Evolutionary conservation across 1,139 yeast species (phyloP), one percentile per base, ranked within the genome.

Genomic region (Scheffersomyces segobiensis): DNA sequence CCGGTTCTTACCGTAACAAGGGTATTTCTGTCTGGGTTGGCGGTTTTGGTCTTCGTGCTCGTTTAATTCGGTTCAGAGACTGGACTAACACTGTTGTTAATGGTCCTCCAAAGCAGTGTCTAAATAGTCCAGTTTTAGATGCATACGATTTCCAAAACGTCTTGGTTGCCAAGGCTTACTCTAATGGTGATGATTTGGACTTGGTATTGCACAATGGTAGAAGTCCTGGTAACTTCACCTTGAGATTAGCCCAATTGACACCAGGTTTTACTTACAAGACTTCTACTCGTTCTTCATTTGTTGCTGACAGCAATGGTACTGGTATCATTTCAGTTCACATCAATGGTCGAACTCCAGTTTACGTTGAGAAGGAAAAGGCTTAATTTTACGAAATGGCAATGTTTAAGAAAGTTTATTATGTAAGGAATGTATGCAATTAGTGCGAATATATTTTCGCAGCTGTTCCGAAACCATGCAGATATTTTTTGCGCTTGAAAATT

Each of bases 241-340:
- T 54, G 22, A 54, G 49, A 46, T 21, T 54, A 12, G 26, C 56
- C 17, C 56, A 54, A 52, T 54, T 54, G 50, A 49, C 24, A 8
- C 50, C 56, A n/a, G 26, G 24, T 42, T 7, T 26, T 12, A 18
- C 39, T n/a, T 54, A 54, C 49, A 51, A 48, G 50, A 24, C 48
- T 14, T 51, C 56, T 12, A 32, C 32, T 14, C 51, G 49, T 46
- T 48, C 19, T 24, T 20, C 19, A 12, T 52, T 54, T 21, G 54
- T 42, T 6, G 53, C 56, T 52, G 54, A 54, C 17, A 10, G 32
- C 6, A 46, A 26, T 22, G 56, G 56, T 46, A 85, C 91, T 53
- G 54, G 48, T 39, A 46, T 54, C 49, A 24, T 54, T 46, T 51
- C 56, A 3, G 56, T 54, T 42, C n/a, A 54, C 12, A 50, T 54